Percentiles rank a stretch among this genome's conserved stretches.
Evolutionary conservation across 192 early-diverging fungal genomes (phyloP).

Genomic region (Entomortierella lignicola): DNA sequence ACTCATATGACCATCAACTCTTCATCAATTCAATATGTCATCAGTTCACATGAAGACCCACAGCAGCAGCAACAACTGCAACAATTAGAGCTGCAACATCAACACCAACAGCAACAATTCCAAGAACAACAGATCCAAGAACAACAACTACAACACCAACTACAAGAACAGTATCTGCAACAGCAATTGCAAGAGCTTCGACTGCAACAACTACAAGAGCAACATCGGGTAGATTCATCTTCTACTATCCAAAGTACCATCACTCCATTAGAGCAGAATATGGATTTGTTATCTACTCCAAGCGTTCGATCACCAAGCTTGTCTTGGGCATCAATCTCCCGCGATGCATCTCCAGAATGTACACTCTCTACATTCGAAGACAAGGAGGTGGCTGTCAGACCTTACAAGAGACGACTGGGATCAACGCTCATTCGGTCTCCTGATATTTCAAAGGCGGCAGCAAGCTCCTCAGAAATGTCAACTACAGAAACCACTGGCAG

Average conservation of each 20-base stretch:
- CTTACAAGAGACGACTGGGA: background rate
- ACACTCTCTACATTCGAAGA: background rate
- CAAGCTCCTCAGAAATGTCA: background rate
- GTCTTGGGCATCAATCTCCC: constrained; percentile 21
- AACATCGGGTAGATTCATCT: too few species aligned
- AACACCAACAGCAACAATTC: too few species aligned
- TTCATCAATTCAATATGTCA: background rate
- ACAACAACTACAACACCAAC: too few species aligned
- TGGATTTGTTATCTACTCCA: constrained; percentile 4
- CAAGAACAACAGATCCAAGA: too few species aligned
- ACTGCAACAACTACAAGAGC: too few species aligned
- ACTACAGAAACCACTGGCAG: too few species aligned
- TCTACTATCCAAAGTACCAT: constrained; percentile 1
- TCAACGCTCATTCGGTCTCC: background rate
- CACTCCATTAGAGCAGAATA: constrained; percentile 8
- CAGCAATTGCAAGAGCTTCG: constrained; percentile 6
- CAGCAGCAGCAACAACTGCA: background rate
- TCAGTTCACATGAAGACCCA: background rate
- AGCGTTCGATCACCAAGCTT: constrained; percentile 9
- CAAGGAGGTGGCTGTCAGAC: background rate
- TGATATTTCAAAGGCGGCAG: background rate
- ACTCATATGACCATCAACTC: background rate
- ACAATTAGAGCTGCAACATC: too few species aligned
- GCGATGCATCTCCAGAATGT: constrained; percentile 3
- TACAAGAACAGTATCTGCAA: background rate